A percentile compares a stretch with the other conserved stretches of the same genome.
Evolutionary conservation across 805 yeast species (phyloP).

Genomic region (Saturnispora mendoncae): DNA sequence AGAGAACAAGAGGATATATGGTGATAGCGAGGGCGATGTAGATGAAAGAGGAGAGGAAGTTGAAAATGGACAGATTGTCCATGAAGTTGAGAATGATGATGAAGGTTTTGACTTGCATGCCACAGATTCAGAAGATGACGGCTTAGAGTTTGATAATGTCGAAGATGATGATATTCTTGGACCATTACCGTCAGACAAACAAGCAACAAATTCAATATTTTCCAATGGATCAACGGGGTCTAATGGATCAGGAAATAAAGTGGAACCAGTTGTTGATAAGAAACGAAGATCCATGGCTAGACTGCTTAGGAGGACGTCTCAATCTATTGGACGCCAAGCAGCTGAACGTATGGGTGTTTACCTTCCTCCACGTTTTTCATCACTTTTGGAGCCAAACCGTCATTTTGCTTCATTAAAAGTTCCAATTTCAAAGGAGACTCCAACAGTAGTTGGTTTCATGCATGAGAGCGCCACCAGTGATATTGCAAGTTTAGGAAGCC

Average conservation of each 20-base stretch:
- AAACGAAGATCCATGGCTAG: slow-evolving; percentile 67
- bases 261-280: slow-evolving; percentile 63
- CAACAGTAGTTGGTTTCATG: slow-evolving; percentile 40
- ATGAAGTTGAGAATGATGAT: neutral
- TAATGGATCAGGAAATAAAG: slow-evolving; percentile 20
- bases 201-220: slow-evolving; percentile 15
- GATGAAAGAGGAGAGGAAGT: neutral
- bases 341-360: slow-evolving; percentile 88
- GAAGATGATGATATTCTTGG: slow-evolving; percentile 12
- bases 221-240: slow-evolving; percentile 25
- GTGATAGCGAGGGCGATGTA: slow-evolving; percentile 1
- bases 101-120: slow-evolving; percentile 1
- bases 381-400: slow-evolving; percentile 82
- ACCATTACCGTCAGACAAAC: slow-evolving; percentile 1
- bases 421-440: slow-evolving; percentile 35
- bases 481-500: slow-evolving; percentile 6
- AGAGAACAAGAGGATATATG: slow-evolving; percentile 11
- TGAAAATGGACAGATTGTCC: neutral
- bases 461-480: slow-evolving; percentile 14
- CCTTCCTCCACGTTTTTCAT: slow-evolving; percentile 74
- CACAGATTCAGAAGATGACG: slow-evolving; percentile 27
- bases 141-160: slow-evolving; percentile 14
- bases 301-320: slow-evolving; percentile 69
- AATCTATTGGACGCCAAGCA: slow-evolving; percentile 65
- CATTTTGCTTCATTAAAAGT: slow-evolving; percentile 76